Evolutionary conservation across 345 rosid species (phyloP).

Genomic region (Brassica carinata): DNA sequence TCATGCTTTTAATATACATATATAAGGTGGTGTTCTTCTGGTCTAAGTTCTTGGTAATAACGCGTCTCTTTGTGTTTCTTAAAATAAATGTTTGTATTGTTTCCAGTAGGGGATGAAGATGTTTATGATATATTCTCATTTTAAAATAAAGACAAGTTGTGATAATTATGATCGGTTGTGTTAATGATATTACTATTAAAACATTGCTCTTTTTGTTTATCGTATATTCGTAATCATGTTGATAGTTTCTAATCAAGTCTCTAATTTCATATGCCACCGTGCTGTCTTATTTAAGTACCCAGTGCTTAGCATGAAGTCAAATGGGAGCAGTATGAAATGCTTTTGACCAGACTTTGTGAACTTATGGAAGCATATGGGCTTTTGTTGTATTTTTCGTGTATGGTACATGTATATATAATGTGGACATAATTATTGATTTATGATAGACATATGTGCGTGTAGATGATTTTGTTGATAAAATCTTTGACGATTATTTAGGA

Average conservation of each 20-base stretch:
- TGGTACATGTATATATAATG: neutral
- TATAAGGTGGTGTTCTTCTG: neutral
- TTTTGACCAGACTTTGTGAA: constrained; percentile 4
- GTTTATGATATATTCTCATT: neutral
- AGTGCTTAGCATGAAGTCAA: neutral
- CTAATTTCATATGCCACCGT: neutral
- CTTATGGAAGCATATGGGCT: neutral
- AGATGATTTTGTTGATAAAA: neutral
- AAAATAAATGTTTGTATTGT: neutral
- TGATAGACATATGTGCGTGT: neutral
- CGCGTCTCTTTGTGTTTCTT: neutral
- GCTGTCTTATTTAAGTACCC: neutral
- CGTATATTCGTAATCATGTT: neutral
- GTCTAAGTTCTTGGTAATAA: neutral
- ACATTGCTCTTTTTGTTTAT: neutral
- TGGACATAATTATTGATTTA: neutral
- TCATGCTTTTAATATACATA: neutral
- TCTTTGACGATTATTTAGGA: neutral
- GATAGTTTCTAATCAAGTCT: neutral
- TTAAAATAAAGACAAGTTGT: neutral
- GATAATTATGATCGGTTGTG: neutral
- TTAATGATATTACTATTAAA: neutral
- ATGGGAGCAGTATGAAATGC: neutral
- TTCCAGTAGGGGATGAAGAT: neutral
- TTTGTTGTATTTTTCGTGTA: neutral